Base-by-base conservation (phyloP, 768 basidiomycete species). In the Ramaria rubella region DNA sequence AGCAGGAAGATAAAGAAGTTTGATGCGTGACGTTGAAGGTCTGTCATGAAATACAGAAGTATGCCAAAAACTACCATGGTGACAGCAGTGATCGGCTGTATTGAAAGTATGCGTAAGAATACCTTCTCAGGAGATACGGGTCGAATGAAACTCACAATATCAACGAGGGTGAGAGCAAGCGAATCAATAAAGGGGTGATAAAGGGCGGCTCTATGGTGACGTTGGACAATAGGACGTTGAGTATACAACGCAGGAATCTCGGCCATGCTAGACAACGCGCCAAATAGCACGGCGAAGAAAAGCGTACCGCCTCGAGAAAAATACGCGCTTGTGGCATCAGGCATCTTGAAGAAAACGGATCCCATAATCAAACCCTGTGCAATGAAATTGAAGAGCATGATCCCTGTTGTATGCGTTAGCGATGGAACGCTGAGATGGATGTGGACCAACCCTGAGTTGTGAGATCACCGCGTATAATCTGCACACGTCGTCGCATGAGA, bases 231-330 rank as follows among this genome's bases (percentile, higher is more conserved):
- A 0, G 81, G 79, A 4, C 84, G 78, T 62, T 84, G 83, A 4
- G 68, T 60, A 62, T 79, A 86, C 7, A 79, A 70, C 0, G 71
- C 70, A 0, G 82, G 79, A 40, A 86, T 82, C 64, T 86, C 84
- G 8, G 86, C 74, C 80, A 86, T 80, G 14, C 78, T 72, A 2
- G 77, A 73, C 23, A 88, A 65, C 0, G 80, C 82, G 3, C 79
- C 70, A 59, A 86, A 81, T 14, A 87, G 74, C n/a, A 61, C 80
- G 31, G 65, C 85, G 79, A 90, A 88, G 77, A 87, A 90, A 19
- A 92, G 72, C 23, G 86, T 75, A 70, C 88, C 83, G 38, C 87
- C 87, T 19, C 89, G 80, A n/a, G 85, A 82, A 74, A 87, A 90
- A 65, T 79, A 85, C 11, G 80, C 81, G 14, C 73, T 67, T 0